These are phyloP conservation scores for Elaeis oleifera DNA, from an alignment of 202 grass and related monocot genomes.

Conservation along the genomic window DNA sequence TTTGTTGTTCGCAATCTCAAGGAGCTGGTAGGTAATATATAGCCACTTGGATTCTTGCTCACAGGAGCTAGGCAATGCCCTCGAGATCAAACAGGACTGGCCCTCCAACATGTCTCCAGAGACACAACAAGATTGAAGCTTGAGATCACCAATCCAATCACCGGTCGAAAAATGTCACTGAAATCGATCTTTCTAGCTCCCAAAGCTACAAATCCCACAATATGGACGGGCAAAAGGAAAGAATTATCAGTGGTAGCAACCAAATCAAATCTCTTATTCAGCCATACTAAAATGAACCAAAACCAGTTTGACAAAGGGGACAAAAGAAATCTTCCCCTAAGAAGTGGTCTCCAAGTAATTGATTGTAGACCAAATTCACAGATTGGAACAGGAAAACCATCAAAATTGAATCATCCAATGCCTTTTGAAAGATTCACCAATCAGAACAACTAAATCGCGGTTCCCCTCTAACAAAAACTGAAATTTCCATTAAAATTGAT, in stretches of 20 bases:
- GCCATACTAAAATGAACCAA: no score
- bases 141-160: no score
- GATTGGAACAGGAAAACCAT: no score
- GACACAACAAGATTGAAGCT: neutral
- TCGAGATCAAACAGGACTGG: slow-evolving; percentile 67
- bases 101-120: slow-evolving; percentile 58
- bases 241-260: slow-evolving; percentile 5
- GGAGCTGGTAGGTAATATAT: slow-evolving; percentile 83
- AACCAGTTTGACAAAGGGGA: no score
- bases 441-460: no score
- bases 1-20: slow-evolving; percentile 66
- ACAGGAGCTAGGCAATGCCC: slow-evolving; percentile 49
- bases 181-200: slow-evolving; percentile 14
- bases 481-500: slow-evolving; percentile 13
- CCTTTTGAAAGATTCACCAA: no score
- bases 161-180: neutral
- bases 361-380: no score
- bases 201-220: slow-evolving; percentile 4
- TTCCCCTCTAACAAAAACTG: neutral
- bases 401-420: no score
- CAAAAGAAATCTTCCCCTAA: no score
- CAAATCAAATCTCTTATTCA: neutral
- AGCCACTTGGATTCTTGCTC: slow-evolving; percentile 68
- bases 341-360: no score
- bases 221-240: slow-evolving; percentile 10